Base-by-base conservation (phyloP, 2,329 filamentous ascomycete species). In the Parastagonospora nodorum region DNA sequence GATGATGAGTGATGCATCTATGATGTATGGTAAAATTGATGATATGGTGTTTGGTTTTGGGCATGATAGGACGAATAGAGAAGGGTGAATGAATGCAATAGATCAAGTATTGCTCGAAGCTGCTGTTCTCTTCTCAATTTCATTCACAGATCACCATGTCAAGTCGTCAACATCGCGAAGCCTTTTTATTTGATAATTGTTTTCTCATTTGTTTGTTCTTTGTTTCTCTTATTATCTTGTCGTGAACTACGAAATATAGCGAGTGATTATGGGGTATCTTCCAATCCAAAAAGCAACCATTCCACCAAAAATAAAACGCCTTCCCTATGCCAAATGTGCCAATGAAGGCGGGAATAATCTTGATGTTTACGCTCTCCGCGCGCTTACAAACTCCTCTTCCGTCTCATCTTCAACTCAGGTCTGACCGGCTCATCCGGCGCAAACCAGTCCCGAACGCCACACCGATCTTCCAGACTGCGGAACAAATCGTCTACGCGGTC, bases 401-500 rank as follows among this genome's bases (percentile, higher is more conserved):
- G 48, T 29, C 59, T 42, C 51, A 61, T 57, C 47, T 58, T 57
- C 15, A 60, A 40, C 27, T 60, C 46, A 8, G 38, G 58, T 27
- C 59, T 41, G 50, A 48, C 31, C 42, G 51, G 37, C 43, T 61
- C 48, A 30, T 67, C 57, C 0, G 68, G 68, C 7, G 61, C 58
- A 45, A 69, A 73, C 71, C 71, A 74, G 42, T 74, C 70, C 12
- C 63, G 41, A 12, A 71, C 52, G 3, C 69, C 65, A 31, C 70
- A 72, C 42, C 59, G 58, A 8, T 63, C 61, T 31, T 74, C 72
- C 1, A 74, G 42, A 8, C 51, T 45, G 11, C 61, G 45, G 46
- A 74, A 73, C 5, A 72, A 48, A 9, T 64, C 60, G 35, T 74
- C 69, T 0, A 74, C 68, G 5, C 72, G 58, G 27, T 74, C 70